phyloP scores from a whole-genome alignment of 208 protist species.

The Leishmania major region DNA sequence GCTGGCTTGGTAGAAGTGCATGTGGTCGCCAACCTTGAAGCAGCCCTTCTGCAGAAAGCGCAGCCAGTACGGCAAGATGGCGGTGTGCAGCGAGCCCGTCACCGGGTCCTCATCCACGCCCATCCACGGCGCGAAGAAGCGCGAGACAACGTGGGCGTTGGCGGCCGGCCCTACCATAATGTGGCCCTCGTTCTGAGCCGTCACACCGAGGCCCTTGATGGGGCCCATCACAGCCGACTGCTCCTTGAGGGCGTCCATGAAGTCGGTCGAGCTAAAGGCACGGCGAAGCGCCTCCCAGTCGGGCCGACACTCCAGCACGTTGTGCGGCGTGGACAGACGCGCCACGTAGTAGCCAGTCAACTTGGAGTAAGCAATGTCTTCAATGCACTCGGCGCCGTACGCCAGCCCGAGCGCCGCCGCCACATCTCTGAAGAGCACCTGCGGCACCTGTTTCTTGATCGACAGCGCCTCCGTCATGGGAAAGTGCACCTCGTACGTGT shows the following conservation, averaged over 20 bases:
- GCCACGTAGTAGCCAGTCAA: constrained; percentile 47
- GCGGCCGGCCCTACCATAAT: constrained; percentile 30
- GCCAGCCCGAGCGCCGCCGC: constrained; percentile 44
- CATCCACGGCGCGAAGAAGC: constrained; percentile 74
- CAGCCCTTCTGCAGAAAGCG: constrained; percentile 35
- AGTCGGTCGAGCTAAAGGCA: constrained; percentile 34
- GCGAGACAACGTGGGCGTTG: constrained; percentile 53
- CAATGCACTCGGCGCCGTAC: constrained; percentile 42
- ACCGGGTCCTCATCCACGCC: constrained; percentile 76
- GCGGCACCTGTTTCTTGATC: constrained; percentile 39
- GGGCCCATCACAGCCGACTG: constrained; percentile 34
- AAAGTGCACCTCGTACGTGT: constrained; percentile 73
- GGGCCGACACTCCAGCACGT: constrained; percentile 43
- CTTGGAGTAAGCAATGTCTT: constrained; percentile 44
- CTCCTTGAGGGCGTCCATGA: constrained; percentile 33
- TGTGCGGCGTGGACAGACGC: constrained; percentile 33
- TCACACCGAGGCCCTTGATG: constrained; percentile 41
- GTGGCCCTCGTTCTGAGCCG: constrained; percentile 38
- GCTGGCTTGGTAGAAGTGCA: constrained; percentile 67
- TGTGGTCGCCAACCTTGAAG: constrained; percentile 56
- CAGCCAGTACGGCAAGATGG: constrained; percentile 64
- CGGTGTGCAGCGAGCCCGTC: constrained; percentile 50
- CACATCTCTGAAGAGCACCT: constrained; percentile 26
- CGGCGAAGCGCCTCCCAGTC: constrained; percentile 24
- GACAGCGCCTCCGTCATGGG: constrained; percentile 47